A percentile compares a stretch with the other conserved stretches of the same genome.
phyloP scores from a whole-genome alignment of 192 early-diverging fungal genomes.

The Coemansia sp. region DNA sequence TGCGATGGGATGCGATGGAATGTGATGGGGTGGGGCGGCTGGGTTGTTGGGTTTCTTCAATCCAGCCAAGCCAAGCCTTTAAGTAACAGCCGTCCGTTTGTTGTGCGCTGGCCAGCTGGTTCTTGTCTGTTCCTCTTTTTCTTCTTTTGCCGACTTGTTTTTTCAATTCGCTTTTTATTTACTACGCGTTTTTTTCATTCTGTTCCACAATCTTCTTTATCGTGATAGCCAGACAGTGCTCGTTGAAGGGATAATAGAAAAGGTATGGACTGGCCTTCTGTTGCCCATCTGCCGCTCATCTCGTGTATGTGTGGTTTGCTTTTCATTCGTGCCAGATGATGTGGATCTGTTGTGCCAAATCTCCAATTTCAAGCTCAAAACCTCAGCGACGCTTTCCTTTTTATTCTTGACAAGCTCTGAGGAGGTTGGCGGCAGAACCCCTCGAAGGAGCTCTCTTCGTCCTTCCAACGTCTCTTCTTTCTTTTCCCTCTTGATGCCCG shows the following conservation, averaged over 20 bases:
- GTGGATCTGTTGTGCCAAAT: not conserved
- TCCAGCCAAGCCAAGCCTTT: not conserved
- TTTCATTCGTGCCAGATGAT: slow-evolving; percentile 11
- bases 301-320: not conserved
- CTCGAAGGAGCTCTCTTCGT: too few species aligned
- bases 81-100: not conserved
- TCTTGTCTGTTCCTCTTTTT: not conserved
- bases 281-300: slow-evolving; percentile 5
- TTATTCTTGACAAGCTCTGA: not conserved
- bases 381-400: not conserved
- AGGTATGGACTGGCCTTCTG: slow-evolving; percentile 15
- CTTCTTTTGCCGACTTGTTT: slow-evolving; percentile 8
- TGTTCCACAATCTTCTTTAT: slow-evolving; percentile 2
- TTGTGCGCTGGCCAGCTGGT: not conserved
- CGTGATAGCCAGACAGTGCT: slow-evolving; percentile 13
- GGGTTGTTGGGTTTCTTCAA: not conserved
- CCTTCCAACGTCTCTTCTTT: too few species aligned
- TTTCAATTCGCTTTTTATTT: slow-evolving; percentile 19
- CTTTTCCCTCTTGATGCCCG: too few species aligned
- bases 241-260: slow-evolving; percentile 25
- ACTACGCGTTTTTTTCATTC: slow-evolving; percentile 20
- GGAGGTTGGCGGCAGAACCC: not conserved
- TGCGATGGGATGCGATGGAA: not conserved
- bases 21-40: not conserved
- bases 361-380: not conserved